phyloP scores from a whole-genome alignment of 2,329 filamentous ascomycete species.

The Myriosclerotinia scirpicola region DNA sequence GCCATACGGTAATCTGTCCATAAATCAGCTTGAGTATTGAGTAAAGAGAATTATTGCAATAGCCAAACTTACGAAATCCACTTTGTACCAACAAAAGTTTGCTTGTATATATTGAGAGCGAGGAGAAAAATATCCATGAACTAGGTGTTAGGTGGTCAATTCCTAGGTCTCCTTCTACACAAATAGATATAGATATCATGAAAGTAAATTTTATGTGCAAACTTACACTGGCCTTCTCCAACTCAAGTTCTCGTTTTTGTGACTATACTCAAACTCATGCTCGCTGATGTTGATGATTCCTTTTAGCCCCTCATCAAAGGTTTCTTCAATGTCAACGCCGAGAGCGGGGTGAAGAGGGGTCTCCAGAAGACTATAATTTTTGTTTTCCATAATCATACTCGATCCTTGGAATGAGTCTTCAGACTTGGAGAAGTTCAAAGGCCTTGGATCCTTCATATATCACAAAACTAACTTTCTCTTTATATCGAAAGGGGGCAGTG shows the following conservation, averaged over 20 bases:
- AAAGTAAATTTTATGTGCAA: not conserved
- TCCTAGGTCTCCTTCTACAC: not conserved
- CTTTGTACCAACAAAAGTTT: not conserved
- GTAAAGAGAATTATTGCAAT: not conserved
- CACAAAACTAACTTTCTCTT: not conserved
- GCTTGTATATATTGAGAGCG: not conserved
- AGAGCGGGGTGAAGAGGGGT: not conserved
- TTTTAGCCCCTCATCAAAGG: not conserved
- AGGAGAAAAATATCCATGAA: not conserved
- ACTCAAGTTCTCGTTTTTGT: not conserved
- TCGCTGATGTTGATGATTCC: not conserved
- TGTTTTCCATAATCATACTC: not conserved
- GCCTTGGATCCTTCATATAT: not conserved
- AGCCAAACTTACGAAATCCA: not conserved
- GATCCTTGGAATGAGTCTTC: not conserved
- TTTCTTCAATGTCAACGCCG: not conserved
- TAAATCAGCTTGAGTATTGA: not conserved
- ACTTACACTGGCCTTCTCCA: not conserved
- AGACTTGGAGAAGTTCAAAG: not conserved
- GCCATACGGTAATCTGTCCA: slow-evolving; percentile 9
- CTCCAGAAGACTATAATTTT: too few species aligned
- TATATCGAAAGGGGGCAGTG: not conserved
- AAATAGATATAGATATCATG: not conserved
- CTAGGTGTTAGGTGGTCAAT: not conserved
- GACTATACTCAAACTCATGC: too few species aligned